Percentiles rank a stretch among this genome's conserved stretches.
Conservation (phyloP, 352 stramenopile genomes). For the Phytophthora sansomeana region DNA sequence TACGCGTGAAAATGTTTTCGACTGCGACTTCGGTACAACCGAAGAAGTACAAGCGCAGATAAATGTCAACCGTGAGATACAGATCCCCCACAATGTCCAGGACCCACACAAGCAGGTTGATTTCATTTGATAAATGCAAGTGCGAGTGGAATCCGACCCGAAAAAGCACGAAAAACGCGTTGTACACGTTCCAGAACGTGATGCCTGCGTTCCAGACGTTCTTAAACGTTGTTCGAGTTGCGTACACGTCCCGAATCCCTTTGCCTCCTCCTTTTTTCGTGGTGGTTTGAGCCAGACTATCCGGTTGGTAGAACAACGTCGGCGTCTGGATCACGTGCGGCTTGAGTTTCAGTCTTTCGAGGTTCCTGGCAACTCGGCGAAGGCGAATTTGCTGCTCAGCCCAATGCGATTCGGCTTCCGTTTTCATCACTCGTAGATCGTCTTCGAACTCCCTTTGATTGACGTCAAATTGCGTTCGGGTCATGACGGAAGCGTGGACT, state of each 20-base stretch:
- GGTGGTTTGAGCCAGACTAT: too few species aligned
- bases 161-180: conserved; percentile 69
- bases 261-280: too few species aligned
- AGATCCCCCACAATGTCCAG: conserved; percentile 61
- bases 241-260: conserved; percentile 36
- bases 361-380: conserved; percentile 51
- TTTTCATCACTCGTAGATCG: conserved; percentile 59
- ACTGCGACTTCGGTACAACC: conserved; percentile 48
- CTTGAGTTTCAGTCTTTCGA: conserved; percentile 63
- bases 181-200: conserved; percentile 76
- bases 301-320: conserved; percentile 64
- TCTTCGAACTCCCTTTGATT: conserved; percentile 68
- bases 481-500: conserved; percentile 77
- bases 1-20: conserved; percentile 54
- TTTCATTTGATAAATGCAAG: conserved; percentile 38
- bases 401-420: conserved; percentile 53
- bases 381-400: conserved; percentile 44
- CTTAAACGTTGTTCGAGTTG: too few species aligned
- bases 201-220: conserved; percentile 60
- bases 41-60: conserved; percentile 75
- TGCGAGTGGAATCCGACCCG: conserved; percentile 72
- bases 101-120: conserved; percentile 37
- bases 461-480: conserved; percentile 72
- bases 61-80: conserved; percentile 68
- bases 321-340: conserved; percentile 54